phyloP scores from a whole-genome alignment of 805 yeast species.

The Saccharomycopsis microspora region DNA sequence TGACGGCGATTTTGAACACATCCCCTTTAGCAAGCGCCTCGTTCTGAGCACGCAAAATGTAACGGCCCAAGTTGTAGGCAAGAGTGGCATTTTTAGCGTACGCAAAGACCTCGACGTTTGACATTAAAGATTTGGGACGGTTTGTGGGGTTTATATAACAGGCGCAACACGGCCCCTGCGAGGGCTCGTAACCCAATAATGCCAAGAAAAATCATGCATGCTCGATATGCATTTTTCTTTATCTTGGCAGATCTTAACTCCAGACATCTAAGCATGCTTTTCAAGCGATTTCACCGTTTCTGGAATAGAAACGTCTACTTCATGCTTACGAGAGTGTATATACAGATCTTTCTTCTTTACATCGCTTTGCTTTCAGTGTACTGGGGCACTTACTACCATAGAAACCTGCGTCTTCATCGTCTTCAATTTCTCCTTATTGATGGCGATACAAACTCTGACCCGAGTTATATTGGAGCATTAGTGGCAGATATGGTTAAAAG shows the following conservation, averaged over 20 bases:
- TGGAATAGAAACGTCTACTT: slow-evolving; percentile 10
- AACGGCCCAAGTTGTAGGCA: slow-evolving; percentile 54
- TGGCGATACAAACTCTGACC: slow-evolving; percentile 3
- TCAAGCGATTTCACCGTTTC: slow-evolving; percentile 3
- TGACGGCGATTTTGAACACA: slow-evolving; percentile 63
- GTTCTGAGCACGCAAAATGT: slow-evolving; percentile 51
- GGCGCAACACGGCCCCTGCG: too few species aligned
- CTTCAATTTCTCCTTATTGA: slow-evolving; percentile 5
- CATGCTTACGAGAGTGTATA: slow-evolving; percentile 9
- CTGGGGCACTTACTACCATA: slow-evolving; percentile 11
- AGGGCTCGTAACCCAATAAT: too few species aligned
- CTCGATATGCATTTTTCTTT: too few species aligned
- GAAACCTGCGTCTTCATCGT: slow-evolving; percentile 4
- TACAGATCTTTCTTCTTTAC: slow-evolving; percentile 7
- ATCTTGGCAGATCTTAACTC: too few species aligned
- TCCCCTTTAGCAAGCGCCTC: slow-evolving; percentile 34
- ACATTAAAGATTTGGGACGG: background rate
- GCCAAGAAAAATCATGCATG: too few species aligned
- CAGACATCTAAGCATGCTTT: background rate
- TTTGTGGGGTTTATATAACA: too few species aligned
- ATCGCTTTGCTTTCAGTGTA: slow-evolving; percentile 10
- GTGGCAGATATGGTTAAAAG: slow-evolving; percentile 2
- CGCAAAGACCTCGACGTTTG: slow-evolving; percentile 11
- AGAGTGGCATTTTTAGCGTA: slow-evolving; percentile 46
- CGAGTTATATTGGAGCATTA: slow-evolving; percentile 1